Conservation (phyloP, 805 yeast genomes). For the Clavispora vitiphila region DNA sequence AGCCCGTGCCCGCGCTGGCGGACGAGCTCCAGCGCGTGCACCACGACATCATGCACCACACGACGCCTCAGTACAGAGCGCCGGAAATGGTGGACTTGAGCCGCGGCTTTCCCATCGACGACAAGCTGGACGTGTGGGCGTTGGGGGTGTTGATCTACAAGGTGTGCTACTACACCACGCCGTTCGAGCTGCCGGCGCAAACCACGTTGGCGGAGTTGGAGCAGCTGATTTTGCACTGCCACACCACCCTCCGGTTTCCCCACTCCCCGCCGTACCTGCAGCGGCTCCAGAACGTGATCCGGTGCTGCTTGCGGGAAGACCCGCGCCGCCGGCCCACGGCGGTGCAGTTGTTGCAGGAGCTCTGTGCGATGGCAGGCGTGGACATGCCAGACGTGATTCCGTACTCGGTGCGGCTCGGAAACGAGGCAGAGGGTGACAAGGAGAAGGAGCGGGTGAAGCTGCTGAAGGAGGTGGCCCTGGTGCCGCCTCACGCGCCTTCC, state of each 20-base stretch:
- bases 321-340: conserved; percentile 73
- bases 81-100: conserved; percentile 81
- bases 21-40: conserved; percentile 57
- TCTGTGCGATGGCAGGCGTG: conserved; percentile 53
- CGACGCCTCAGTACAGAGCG: conserved; percentile 80
- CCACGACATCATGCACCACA: conserved; percentile 69
- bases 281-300: conserved; percentile 58
- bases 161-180: conserved; percentile 76
- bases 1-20: conserved; percentile 57
- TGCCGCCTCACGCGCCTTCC: too few relatives aligned
- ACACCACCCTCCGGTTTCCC: conserved; percentile 39
- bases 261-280: conserved; percentile 48
- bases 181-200: conserved; percentile 57
- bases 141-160: conserved; percentile 74
- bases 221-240: conserved; percentile 54
- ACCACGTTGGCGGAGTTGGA: conserved; percentile 42
- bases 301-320: conserved; percentile 55
- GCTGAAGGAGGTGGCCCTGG: too few relatives aligned
- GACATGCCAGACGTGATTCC: conserved; percentile 41
- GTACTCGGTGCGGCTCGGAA: conserved; percentile 21
- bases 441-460: background rate
- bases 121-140: conserved; percentile 85
- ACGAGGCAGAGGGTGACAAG: background rate
- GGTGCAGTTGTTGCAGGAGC: conserved; percentile 64
- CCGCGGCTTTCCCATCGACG: conserved; percentile 67